A percentile compares a stretch with the other conserved stretches of the same genome.
These are phyloP conservation scores for Cryptococcus sp. DNA, from an alignment of 1,284 basidiomycete genomes.

Conservation along the genomic window DNA sequence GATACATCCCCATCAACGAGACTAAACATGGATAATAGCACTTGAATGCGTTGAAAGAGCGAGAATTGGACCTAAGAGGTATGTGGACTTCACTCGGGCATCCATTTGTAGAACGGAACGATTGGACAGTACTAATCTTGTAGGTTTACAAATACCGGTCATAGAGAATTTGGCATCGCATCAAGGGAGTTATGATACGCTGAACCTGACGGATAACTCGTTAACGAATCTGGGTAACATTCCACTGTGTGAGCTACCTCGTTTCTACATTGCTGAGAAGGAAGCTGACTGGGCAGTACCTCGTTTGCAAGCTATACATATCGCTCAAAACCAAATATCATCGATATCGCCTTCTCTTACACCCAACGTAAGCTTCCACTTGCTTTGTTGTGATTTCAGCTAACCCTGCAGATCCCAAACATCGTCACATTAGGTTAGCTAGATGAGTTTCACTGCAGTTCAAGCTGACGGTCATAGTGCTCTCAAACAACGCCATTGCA, in stretches of 20 bases:
- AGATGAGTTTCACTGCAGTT: not conserved
- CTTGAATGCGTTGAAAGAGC: conserved; percentile 86
- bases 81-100: conserved; percentile 31
- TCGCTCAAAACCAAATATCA: conserved; percentile 91
- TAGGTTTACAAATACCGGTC: conserved; percentile 93
- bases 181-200: conserved; percentile 62
- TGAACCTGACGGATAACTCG: conserved; percentile 97
- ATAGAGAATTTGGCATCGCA: conserved; percentile 99
- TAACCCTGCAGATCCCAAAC: conserved; percentile 42
- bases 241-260: conserved; percentile 56
- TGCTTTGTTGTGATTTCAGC: not conserved
- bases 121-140: conserved; percentile 3
- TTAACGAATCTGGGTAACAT: conserved; percentile 86
- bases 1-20: not conserved
- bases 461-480: conserved; percentile 18
- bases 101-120: not conserved
- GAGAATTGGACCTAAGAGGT: conserved; percentile 93
- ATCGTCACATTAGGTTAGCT: conserved; percentile 43
- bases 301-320: conserved; percentile 78
- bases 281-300: conserved; percentile 58
- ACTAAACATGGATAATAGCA: conserved; percentile 44
- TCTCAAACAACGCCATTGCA: conserved; percentile 55
- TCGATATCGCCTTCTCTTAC: conserved; percentile 59
- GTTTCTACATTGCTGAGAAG: not conserved
- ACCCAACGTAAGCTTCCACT: conserved; percentile 31